These are phyloP conservation scores for Infundibulicybe gibba DNA, from an alignment of 768 basidiomycete genomes.

Conservation along the genomic window DNA sequence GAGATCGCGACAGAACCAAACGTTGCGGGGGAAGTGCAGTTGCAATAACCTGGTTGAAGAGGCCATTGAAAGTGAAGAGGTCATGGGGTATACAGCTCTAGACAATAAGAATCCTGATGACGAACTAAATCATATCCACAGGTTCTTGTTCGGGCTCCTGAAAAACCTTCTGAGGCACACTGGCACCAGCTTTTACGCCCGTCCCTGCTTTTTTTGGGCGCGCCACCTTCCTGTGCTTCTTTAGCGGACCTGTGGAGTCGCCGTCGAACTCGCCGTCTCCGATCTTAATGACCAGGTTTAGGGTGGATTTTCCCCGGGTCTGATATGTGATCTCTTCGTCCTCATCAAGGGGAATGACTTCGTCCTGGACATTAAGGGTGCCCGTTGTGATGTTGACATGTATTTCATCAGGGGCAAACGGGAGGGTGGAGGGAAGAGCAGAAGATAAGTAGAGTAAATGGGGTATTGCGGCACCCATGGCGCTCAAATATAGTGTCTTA, in stretches of 20 bases:
- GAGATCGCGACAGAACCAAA: no score
- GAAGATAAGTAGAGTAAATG: conserved; percentile 67
- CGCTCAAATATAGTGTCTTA: conserved; percentile 69
- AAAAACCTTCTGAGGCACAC: conserved; percentile 21
- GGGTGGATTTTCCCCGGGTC: conserved; percentile 67
- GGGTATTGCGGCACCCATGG: conserved; percentile 90
- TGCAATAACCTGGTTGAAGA: background rate
- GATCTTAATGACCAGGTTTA: conserved; percentile 57
- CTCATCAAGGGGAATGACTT: conserved; percentile 71
- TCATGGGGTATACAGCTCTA: background rate
- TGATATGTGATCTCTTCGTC: conserved; percentile 66
- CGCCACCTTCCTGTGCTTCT: conserved; percentile 10
- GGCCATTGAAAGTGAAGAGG: background rate
- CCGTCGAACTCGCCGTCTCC: conserved; percentile 57
- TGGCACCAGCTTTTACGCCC: conserved; percentile 4
- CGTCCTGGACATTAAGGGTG: conserved; percentile 74
- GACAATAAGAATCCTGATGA: background rate
- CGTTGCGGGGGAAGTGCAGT: background rate
- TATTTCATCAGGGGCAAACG: conserved; percentile 61
- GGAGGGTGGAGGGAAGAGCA: conserved; percentile 70
- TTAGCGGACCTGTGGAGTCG: conserved; percentile 21
- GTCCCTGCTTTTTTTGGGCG: conserved; percentile 1
- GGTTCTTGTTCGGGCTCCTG: conserved; percentile 42
- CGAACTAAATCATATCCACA: conserved; percentile 24
- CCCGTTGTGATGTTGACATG: conserved; percentile 61